These are phyloP conservation scores for Dactylis glomerata DNA, from an alignment of 176 grass and related monocot species.

Conservation along the genomic window DNA sequence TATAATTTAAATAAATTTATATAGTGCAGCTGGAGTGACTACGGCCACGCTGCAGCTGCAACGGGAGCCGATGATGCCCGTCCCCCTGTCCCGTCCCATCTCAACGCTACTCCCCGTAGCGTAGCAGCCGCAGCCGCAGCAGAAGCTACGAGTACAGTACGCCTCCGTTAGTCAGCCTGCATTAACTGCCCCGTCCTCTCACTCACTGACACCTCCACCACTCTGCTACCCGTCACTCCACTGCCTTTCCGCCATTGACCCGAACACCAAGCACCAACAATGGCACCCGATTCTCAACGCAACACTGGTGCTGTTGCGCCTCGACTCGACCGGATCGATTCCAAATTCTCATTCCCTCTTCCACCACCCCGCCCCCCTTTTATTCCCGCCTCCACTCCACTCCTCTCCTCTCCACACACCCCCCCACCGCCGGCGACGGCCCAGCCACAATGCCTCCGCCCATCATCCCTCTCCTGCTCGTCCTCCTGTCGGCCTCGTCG, in stretches of 20 bases:
- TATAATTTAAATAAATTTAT: too few species aligned
- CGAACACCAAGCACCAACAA: not conserved
- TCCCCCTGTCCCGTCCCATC: not conserved
- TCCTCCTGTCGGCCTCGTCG: not conserved
- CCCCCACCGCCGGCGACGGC: slow-evolving; percentile 14
- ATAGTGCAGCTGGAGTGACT: too few species aligned
- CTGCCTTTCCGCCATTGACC: not conserved
- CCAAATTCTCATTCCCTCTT: slow-evolving; percentile 1
- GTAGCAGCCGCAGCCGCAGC: not conserved
- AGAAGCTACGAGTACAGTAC: not conserved
- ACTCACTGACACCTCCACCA: not conserved
- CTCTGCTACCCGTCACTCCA: not conserved
- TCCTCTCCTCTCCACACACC: slow-evolving; percentile 38
- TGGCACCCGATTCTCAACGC: not conserved
- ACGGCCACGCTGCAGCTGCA: not conserved
- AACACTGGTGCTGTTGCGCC: not conserved
- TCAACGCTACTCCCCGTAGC: not conserved
- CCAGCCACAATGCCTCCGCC: slow-evolving; percentile 21
- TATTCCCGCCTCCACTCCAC: slow-evolving; percentile 8
- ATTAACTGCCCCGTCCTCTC: not conserved
- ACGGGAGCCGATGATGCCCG: not conserved
- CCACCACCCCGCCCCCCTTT: not conserved
- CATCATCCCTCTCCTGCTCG: not conserved
- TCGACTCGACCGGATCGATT: not conserved
- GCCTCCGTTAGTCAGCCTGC: not conserved